Evolutionary conservation across 345 rosid species (phyloP).

Genomic region (Balakata baccata): DNA sequence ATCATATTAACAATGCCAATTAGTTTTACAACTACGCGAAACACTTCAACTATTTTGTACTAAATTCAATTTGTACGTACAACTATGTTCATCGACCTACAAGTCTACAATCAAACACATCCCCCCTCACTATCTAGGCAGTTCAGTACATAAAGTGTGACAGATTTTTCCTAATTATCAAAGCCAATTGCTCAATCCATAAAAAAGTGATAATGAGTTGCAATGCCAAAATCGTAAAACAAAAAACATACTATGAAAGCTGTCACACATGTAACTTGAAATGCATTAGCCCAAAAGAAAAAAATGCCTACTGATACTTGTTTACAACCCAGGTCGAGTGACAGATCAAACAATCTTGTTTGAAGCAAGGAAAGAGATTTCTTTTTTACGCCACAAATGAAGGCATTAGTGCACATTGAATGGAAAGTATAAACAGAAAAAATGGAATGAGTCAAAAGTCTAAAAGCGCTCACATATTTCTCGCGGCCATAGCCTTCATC

Average conservation of each 20-base stretch:
- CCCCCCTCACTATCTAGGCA: not conserved
- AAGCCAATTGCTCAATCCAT: not conserved
- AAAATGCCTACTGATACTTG: not conserved
- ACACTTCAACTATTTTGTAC: not conserved
- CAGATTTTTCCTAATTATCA: not conserved
- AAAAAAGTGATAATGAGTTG: not conserved
- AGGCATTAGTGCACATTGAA: not conserved
- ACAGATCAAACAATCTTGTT: not conserved
- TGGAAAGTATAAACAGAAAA: too few species aligned
- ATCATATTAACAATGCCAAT: not conserved
- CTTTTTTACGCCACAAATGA: not conserved
- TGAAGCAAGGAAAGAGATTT: not conserved
- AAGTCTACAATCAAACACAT: not conserved
- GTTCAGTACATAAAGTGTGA: not conserved
- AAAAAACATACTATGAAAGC: too few species aligned
- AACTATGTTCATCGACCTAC: not conserved
- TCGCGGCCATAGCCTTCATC: conserved; percentile 75
- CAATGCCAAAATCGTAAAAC: not conserved
- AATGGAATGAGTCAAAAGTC: not conserved
- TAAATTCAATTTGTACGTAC: not conserved
- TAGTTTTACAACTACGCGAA: not conserved
- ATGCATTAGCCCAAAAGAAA: not conserved
- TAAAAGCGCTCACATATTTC: conserved; percentile 60
- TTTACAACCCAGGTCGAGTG: not conserved
- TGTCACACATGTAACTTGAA: not conserved